phyloP scores from a whole-genome alignment of 805 yeast genomes.

The Yarrowia sp. region DNA sequence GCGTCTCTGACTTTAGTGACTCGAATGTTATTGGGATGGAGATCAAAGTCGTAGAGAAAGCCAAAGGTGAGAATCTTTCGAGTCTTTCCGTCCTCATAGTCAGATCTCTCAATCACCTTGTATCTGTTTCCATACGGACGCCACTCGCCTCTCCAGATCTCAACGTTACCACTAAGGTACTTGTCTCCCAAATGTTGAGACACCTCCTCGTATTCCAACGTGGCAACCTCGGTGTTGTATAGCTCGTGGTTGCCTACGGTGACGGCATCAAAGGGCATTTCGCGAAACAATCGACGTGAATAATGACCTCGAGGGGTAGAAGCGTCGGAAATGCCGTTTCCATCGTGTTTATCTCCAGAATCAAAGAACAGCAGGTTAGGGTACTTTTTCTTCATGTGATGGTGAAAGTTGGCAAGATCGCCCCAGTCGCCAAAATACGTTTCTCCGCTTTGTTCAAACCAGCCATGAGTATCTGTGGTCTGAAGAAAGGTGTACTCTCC shows the following conservation, averaged over 20 bases:
- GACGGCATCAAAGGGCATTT: conserved; percentile 72
- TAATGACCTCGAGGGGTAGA: conserved; percentile 72
- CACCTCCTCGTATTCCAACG: conserved; percentile 67
- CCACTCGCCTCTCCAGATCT: conserved; percentile 52
- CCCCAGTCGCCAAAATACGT: conserved; percentile 88
- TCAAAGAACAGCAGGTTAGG: conserved; percentile 79
- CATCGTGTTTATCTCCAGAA: conserved; percentile 94
- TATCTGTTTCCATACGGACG: conserved; percentile 73
- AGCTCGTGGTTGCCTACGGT: conserved; percentile 93
- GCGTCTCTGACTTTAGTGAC: conserved; percentile 69
- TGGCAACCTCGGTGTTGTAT: conserved; percentile 68
- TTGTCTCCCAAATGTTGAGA: conserved; percentile 63
- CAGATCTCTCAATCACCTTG: conserved; percentile 34
- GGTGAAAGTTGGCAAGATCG: conserved; percentile 75
- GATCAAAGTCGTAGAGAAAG: conserved; percentile 76
- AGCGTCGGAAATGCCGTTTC: conserved; percentile 87
- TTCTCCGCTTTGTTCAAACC: conserved; percentile 72
- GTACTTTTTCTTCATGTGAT: conserved; percentile 56
- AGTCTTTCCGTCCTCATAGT: conserved; percentile 11
- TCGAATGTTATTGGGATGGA: conserved; percentile 63
- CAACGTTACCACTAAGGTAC: conserved; percentile 61
- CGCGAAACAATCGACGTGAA: conserved; percentile 68
- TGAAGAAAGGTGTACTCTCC: conserved; percentile 63
- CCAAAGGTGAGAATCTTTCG: conserved; percentile 71
- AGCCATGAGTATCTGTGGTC: conserved; percentile 95